Conservation (phyloP, 2,329 filamentous ascomycete genomes). For the Alternaria brassicicola region DNA sequence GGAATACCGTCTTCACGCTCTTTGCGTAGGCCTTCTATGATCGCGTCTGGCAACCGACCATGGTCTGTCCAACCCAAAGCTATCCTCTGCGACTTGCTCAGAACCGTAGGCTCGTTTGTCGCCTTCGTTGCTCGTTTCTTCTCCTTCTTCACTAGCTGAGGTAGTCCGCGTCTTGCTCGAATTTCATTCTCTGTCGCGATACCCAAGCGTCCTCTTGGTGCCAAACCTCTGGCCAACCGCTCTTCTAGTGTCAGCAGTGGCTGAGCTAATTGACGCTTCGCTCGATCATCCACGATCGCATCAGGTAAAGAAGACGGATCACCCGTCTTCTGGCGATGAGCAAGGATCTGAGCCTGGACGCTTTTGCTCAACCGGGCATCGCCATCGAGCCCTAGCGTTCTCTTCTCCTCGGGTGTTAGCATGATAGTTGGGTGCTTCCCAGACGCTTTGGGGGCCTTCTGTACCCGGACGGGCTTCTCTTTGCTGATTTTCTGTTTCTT, state of each 20-base stretch:
- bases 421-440: constrained; percentile 12
- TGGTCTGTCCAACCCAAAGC: constrained; percentile 31
- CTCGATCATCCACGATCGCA: constrained; percentile 15
- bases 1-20: constrained; percentile 27
- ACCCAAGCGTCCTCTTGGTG: constrained; percentile 32
- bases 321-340: constrained; percentile 31
- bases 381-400: constrained; percentile 30
- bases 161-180: constrained; percentile 30
- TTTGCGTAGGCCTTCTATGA: constrained; percentile 33
- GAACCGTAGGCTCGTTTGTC: constrained; percentile 25
- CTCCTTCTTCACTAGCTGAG: constrained; percentile 16
- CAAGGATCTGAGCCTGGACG: constrained; percentile 35
- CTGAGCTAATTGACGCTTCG: constrained; percentile 7
- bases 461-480: constrained; percentile 3
- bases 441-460: not conserved
- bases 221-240: constrained; percentile 33
- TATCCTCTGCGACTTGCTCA: constrained; percentile 35
- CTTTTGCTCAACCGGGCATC: constrained; percentile 33
- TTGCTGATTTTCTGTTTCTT: constrained; percentile 1
- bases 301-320: constrained; percentile 32
- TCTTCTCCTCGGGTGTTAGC: constrained; percentile 34
- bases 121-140: constrained; percentile 24
- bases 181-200: constrained; percentile 32
- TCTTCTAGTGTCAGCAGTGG: constrained; percentile 39
- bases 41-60: constrained; percentile 32